A percentile compares a stretch with the other conserved stretches of the same genome.
These are phyloP conservation scores for Cladophialophora immunda DNA, from an alignment of 2,329 filamentous ascomycete genomes.

Conservation along the genomic window DNA sequence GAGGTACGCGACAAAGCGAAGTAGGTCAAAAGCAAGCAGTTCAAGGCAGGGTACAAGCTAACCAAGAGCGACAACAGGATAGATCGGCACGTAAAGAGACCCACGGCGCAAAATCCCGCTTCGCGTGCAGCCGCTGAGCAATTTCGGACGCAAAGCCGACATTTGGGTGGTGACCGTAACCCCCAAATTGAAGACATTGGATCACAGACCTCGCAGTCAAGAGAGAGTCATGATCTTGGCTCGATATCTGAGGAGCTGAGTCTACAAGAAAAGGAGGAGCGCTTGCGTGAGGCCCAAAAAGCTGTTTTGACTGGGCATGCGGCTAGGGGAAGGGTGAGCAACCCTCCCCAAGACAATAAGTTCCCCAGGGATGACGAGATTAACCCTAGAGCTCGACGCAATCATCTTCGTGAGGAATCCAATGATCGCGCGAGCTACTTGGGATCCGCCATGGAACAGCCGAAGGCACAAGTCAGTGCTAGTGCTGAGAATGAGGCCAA, in stretches of 20 bases:
- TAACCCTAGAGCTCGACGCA: background rate
- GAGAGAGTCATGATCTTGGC: background rate
- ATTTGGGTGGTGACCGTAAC: background rate
- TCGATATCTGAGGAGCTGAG: background rate
- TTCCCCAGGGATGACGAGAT: slow-evolving; percentile 18
- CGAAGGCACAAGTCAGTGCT: background rate
- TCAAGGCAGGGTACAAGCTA: background rate
- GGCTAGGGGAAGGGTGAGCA: slow-evolving; percentile 16
- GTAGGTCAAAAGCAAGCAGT: slow-evolving; percentile 15
- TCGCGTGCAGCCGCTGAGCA: slow-evolving; percentile 28
- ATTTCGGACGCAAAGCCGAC: slow-evolving; percentile 23
- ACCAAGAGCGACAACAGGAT: slow-evolving; percentile 10
- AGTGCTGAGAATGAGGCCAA: background rate
- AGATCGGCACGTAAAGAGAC: slow-evolving; percentile 1
- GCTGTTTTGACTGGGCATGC: background rate
- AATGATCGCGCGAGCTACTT: background rate
- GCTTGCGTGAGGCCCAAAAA: slow-evolving; percentile 12
- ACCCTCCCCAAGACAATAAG: slow-evolving; percentile 7
- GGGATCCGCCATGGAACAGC: background rate
- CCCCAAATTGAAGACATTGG: background rate
- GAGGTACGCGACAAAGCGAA: slow-evolving; percentile 16
- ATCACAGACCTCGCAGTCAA: background rate
- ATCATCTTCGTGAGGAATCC: background rate
- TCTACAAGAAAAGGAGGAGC: slow-evolving; percentile 18
- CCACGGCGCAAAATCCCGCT: slow-evolving; percentile 15